Conservation (phyloP, 768 basidiomycete species). For the Lactarius deliciosus region DNA sequence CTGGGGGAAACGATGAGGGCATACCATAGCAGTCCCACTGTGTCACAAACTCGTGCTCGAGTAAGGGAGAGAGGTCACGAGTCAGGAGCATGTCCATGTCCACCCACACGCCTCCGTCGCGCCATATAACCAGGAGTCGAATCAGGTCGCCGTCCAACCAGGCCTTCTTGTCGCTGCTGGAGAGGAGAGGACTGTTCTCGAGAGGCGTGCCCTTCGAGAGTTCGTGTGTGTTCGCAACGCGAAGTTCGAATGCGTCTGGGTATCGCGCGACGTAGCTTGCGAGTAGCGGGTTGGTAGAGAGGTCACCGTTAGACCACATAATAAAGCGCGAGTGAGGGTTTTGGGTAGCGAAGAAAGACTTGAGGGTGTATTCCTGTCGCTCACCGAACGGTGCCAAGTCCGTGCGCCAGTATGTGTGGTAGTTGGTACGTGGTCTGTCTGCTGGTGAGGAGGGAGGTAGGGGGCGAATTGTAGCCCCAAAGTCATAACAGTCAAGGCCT, state of each 20-base stretch:
- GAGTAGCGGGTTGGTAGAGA: slow-evolving; percentile 56
- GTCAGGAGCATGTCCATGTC: slow-evolving; percentile 97
- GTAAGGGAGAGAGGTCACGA: slow-evolving; percentile 78
- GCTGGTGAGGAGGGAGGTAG: neutral
- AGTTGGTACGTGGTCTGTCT: slow-evolving; percentile 55
- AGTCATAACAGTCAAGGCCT: slow-evolving; percentile 90
- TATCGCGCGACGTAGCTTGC: slow-evolving; percentile 56
- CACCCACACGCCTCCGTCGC: slow-evolving; percentile 90
- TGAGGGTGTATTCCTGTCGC: slow-evolving; percentile 88
- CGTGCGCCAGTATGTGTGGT: slow-evolving; percentile 92
- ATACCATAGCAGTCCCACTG: slow-evolving; percentile 99
- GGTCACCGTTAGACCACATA: slow-evolving; percentile 90
- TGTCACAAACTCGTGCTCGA: slow-evolving; percentile 95
- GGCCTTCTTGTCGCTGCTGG: slow-evolving; percentile 69
- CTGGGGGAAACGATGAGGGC: slow-evolving; percentile 29
- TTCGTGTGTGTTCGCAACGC: slow-evolving; percentile 60
- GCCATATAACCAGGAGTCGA: slow-evolving; percentile 83
- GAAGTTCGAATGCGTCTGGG: slow-evolving; percentile 70
- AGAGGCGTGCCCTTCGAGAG: slow-evolving; percentile 79
- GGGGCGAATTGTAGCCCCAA: slow-evolving; percentile 72
- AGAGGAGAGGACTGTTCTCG: slow-evolving; percentile 60
- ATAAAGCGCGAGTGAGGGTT: slow-evolving; percentile 64
- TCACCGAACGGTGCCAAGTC: slow-evolving; percentile 80
- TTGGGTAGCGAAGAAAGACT: slow-evolving; percentile 94
- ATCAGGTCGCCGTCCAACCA: slow-evolving; percentile 96